Base-by-base conservation (phyloP, 2,329 filamentous ascomycete genomes). In the Colletotrichum theobromicola region DNA sequence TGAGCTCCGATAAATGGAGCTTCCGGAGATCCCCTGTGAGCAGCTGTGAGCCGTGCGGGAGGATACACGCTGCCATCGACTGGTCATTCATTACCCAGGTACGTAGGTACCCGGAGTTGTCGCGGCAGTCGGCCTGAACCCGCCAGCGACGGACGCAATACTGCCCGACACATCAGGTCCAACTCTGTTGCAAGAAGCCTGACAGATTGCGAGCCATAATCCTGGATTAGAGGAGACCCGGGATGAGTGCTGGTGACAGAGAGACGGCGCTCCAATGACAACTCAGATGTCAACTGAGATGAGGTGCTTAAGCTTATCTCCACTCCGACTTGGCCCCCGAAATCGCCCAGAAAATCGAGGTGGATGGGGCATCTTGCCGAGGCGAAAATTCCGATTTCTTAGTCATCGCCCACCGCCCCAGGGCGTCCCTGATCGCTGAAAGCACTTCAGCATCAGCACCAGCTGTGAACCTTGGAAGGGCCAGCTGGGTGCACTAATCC, bases 1-100 rank as follows among this genome's bases (percentile, higher is more conserved):
- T 66, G 62, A 50, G 72, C 63, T 67, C 72, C 72, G 62, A 72
- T 67, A 67, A 75, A 67, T 75, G 72, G 72, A 75, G 72, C 68
- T 61, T 32, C 46, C 72, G 72, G 55, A 74, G 61, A 74, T 74
- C 53, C 61, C 50, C 61, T 65, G 53, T 70, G 28, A 34, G 46
- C n/a, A 35, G 66, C 35, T 12, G 42, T 21, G 42, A 60, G 53
- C 66, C 46, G 66, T 73, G 70, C 66, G 50, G 70, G 60, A 64
- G 35, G 30, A 46, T 28, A 58, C 32, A 37, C 35, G 32, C 60
- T 57, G 16, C 37, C 15, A 58, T 74, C 46, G 62, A 67, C 62
- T 74, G 42, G 68, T 62, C 72, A 66, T 66, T 30, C 60, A 24
- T 18, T 57, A 9, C 2, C 3, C 3, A 46, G 18, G 18, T 46